Base-by-base conservation (phyloP, 176 grass and related monocot species). In the Ampelocalamus luodianensis region DNA sequence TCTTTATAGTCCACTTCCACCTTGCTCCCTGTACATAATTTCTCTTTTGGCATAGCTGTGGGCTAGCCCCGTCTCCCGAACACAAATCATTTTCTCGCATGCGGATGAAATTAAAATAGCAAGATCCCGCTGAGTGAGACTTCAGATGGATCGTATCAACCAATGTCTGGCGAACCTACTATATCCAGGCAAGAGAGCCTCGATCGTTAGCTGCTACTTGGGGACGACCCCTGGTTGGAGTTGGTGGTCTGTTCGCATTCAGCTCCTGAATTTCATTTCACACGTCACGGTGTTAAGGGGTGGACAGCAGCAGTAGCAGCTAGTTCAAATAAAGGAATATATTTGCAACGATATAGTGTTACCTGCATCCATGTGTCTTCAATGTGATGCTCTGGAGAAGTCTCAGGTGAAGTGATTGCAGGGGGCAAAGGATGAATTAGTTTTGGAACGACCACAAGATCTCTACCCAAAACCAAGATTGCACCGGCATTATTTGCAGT, bases 341-440 rank as follows among this genome's bases (percentile, higher is more conserved):
- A 10, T 74, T 20, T 64, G 49, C 11, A 81, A 85, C 29, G 65
- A 64, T 42, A 72, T 63, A 36, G 16, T 55, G 18, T 85, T 81
- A 96, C 97, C 93, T 99, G 97, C 97, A 99, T 99, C 97, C 97
- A 99, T 79, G 97, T 99, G 91, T 94, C 97, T 75, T 99, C 97
- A 37, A 94, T 92, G 62, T 96, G 93, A 88, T 67, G 94, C 45
- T 99, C 93, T 17, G 92, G 93, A 10, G 93, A 99, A 63, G 93
- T 88, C 87, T 99, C 97, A 0, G 97, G 91, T 67, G 93, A 99
- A 77, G 76, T 96, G 70, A 99, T 92, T 48, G 91, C 93, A 67
- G 97, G 97, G 61, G 97, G 97, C 65, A 99, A 93, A 90, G 97
- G 97, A 91, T 99, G 97, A 63, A 99, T 99, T 68, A 99, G 86